Evolutionary conservation across 345 rosid genomes (phyloP).

Genomic region (Dipteronia sinensis): DNA sequence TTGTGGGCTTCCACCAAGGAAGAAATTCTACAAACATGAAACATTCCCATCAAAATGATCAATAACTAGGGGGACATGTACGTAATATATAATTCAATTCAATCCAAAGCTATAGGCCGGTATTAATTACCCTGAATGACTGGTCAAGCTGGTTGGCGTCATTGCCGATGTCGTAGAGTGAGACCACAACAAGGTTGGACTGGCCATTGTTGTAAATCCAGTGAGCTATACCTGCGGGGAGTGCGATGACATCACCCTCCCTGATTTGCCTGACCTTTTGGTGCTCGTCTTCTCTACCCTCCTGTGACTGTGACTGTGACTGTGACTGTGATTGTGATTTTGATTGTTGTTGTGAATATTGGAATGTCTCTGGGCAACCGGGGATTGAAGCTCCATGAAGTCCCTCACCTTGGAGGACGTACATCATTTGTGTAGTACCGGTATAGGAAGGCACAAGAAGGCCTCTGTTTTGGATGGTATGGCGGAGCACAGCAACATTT

Average conservation of each 20-base stretch:
- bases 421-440: too few species aligned
- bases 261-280: constrained; percentile 38
- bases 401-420: constrained; percentile 12
- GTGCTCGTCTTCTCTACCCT: constrained; percentile 25
- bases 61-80: neutral
- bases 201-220: constrained; percentile 53
- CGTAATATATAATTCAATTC: too few species aligned
- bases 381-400: constrained; percentile 37
- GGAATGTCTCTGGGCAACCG: constrained; percentile 47
- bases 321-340: neutral
- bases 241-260: constrained; percentile 43
- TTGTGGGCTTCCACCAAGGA: constrained; percentile 50
- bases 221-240: constrained; percentile 46
- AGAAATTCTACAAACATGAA: constrained; percentile 40
- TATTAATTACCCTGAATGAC: constrained; percentile 34
- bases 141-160: constrained; percentile 51
- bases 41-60: neutral
- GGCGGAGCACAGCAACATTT: constrained; percentile 23
- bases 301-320: neutral
- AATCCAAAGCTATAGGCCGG: too few species aligned
- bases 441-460: too few species aligned
- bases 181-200: constrained; percentile 33
- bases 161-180: constrained; percentile 37
- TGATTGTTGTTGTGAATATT: constrained; percentile 31
- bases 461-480: too few species aligned